These are phyloP conservation scores for Penicillium hesseltinei DNA, from an alignment of 2,329 filamentous ascomycete species.

Conservation along the genomic window DNA sequence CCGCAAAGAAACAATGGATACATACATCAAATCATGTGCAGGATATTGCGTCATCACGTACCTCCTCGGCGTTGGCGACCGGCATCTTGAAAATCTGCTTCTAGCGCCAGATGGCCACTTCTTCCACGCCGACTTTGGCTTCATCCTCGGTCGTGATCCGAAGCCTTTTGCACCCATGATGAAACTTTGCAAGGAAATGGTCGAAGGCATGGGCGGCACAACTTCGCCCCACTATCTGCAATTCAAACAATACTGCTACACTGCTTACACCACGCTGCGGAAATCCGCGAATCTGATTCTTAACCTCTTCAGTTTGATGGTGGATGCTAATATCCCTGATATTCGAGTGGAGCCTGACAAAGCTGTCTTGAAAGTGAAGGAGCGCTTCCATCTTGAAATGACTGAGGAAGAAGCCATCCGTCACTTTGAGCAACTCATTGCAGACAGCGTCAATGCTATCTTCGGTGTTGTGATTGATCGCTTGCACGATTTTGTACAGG, in stretches of 20 bases:
- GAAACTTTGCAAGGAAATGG: constrained; percentile 97
- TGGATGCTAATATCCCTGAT: constrained; percentile 94
- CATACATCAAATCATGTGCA: constrained; percentile 91
- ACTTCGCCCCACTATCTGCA: constrained; percentile 76
- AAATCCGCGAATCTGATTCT: constrained; percentile 89
- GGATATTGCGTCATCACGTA: constrained; percentile 99
- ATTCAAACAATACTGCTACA: constrained; percentile 95
- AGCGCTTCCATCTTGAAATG: constrained; percentile 88
- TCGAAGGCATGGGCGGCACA: constrained; percentile 93
- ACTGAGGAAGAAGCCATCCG: constrained; percentile 88
- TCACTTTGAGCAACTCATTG: constrained; percentile 84
- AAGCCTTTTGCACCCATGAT: constrained; percentile 97
- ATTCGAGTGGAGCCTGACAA: constrained; percentile 91
- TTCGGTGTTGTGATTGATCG: constrained; percentile 94
- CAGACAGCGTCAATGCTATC: constrained; percentile 83
- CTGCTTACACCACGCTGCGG: constrained; percentile 85
- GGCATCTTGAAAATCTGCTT: constrained; percentile 92
- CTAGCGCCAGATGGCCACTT: constrained; percentile 88
- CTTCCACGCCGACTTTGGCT: constrained; percentile 98
- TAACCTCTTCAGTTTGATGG: constrained; percentile 95
- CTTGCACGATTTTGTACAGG: constrained; percentile 89
- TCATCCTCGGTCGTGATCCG: constrained; percentile 93
- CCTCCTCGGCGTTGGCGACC: constrained; percentile 90
- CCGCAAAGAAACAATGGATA: constrained; percentile 89
- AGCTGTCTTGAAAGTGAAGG: constrained; percentile 90